phyloP scores from a whole-genome alignment of 768 basidiomycete genomes.

The Mycena rebaudengoi region DNA sequence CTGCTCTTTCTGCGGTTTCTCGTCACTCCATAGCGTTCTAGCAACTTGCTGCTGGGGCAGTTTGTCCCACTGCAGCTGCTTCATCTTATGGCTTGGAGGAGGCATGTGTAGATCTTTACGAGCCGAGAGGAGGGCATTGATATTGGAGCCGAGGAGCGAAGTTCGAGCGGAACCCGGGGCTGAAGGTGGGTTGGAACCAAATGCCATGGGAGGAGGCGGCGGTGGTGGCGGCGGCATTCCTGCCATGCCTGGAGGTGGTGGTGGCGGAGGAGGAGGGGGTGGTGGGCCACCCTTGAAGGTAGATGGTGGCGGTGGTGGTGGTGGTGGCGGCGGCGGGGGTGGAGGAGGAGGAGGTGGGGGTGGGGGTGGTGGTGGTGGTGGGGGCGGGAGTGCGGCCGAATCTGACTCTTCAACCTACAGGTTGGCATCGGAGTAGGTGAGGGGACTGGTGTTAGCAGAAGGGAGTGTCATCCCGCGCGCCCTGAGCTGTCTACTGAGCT shows the following conservation, averaged over 20 bases:
- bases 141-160: conserved; percentile 66
- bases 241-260: conserved; percentile 41
- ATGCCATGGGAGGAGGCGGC: conserved; percentile 27
- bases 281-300: conserved; percentile 41
- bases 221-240: conserved; percentile 32
- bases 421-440: conserved; percentile 44
- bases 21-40: conserved; percentile 87
- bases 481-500: conserved; percentile 66
- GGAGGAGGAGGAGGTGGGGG: conserved; percentile 40
- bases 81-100: conserved; percentile 90
- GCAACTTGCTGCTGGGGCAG: conserved; percentile 87
- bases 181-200: conserved; percentile 45
- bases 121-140: conserved; percentile 62
- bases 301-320: too few relatives aligned
- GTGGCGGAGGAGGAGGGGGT: conserved; percentile 37
- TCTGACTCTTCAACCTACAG: conserved; percentile 50
- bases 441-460: conserved; percentile 46
- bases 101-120: conserved; percentile 87
- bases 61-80: conserved; percentile 99
- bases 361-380: conserved; percentile 33
- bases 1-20: conserved; percentile 71
- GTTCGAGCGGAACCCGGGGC: conserved; percentile 60
- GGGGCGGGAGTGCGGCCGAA: conserved; percentile 37
- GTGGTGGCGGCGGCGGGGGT: conserved; percentile 47
- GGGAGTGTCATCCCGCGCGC: conserved; percentile 54